These are phyloP conservation scores for Lachancea meyersii DNA, from an alignment of 805 yeast species.

Conservation along the genomic window DNA sequence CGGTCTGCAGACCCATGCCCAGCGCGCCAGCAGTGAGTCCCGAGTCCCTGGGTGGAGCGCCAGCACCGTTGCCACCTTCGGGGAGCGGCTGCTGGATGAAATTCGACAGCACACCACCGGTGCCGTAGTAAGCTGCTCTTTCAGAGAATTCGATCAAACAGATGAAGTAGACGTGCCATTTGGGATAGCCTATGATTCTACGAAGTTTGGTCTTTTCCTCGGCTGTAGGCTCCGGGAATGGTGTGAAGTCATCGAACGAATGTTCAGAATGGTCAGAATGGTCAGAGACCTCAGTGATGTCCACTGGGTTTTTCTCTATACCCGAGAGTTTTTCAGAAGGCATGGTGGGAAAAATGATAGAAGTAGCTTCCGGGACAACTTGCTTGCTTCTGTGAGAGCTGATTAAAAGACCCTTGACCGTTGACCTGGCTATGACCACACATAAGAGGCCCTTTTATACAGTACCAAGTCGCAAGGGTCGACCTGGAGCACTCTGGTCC, in stretches of 20 bases:
- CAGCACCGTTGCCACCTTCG: conserved; percentile 31
- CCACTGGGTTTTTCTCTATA: conserved; percentile 7
- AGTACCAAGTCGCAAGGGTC: no score
- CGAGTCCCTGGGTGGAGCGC: conserved; percentile 9
- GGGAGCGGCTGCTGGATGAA: conserved; percentile 48
- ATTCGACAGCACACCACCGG: conserved; percentile 70
- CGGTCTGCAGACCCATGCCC: conserved; percentile 52
- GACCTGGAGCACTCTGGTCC: no score
- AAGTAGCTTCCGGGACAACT: no score
- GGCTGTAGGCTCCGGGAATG: conserved; percentile 22
- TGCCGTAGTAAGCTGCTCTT: conserved; percentile 75
- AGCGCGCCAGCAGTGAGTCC: conserved; percentile 49
- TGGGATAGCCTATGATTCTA: conserved; percentile 37
- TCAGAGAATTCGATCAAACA: conserved; percentile 72
- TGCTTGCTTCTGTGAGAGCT: neutral
- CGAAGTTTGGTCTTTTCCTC: conserved; percentile 27
- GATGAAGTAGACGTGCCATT: conserved; percentile 40
- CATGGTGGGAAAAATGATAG: neutral
- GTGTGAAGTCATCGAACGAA: conserved; percentile 6
- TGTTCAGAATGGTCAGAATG: no score
- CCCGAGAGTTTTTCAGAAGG: neutral
- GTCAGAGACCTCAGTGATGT: conserved; percentile 4
- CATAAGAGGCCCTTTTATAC: no score
- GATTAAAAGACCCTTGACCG: no score
- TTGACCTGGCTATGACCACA: no score